Percentiles rank a stretch among this genome's conserved stretches.
Conservation (phyloP, 345 rosid genomes). For the Anacardium occidentale region DNA sequence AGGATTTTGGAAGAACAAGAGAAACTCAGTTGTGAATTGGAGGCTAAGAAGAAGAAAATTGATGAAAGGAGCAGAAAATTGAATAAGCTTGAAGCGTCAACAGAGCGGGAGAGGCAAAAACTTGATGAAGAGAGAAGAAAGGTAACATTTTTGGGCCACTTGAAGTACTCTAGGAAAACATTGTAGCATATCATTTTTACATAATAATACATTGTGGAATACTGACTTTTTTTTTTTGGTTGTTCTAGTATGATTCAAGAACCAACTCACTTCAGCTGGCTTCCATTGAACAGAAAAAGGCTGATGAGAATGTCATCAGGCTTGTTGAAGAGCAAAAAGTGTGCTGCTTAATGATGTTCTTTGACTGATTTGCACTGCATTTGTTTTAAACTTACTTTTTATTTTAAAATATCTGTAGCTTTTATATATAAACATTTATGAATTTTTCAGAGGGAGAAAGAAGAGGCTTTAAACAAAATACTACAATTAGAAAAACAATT, state of each 20-base stretch:
- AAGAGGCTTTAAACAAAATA: constrained; percentile 57
- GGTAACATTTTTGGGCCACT: constrained; percentile 30
- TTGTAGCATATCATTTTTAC: not conserved
- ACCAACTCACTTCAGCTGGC: constrained; percentile 71
- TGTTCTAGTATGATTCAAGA: constrained; percentile 49
- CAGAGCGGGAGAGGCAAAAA: constrained; percentile 79
- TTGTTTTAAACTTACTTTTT: not conserved
- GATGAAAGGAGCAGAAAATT: constrained; percentile 58
- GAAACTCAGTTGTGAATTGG: constrained; percentile 60
- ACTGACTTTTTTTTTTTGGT: constrained; percentile 20
- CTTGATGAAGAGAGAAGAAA: constrained; percentile 84
- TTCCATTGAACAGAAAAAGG: constrained; percentile 70
- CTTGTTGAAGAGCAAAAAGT: constrained; percentile 89
- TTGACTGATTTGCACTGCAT: not conserved
- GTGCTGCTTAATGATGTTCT: not conserved
- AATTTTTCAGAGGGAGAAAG: constrained; percentile 71
- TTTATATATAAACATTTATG: not conserved
- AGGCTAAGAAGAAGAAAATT: constrained; percentile 50
- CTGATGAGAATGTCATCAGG: constrained; percentile 67
- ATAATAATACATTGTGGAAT: constrained; percentile 9
- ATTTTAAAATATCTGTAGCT: not conserved
- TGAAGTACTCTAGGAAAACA: not conserved
- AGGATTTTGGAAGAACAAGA: constrained; percentile 69
- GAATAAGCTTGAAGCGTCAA: constrained; percentile 73
- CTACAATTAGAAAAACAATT: constrained; percentile 64